Base-by-base conservation (phyloP, 2,329 filamentous ascomycete species). In the Dothiorella sarmentorum region DNA sequence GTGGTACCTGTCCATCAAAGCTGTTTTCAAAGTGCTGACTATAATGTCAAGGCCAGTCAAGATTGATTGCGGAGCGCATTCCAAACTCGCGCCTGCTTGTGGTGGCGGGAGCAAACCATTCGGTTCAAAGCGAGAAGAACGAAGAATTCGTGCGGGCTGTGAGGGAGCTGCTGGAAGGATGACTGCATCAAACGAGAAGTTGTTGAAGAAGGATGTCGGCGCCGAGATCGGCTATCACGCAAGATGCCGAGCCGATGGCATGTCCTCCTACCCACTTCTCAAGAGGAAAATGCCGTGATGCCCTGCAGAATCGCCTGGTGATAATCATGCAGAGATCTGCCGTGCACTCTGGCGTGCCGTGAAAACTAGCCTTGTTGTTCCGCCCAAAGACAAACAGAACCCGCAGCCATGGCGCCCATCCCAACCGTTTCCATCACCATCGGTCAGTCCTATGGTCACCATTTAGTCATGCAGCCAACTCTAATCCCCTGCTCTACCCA, bases 121-220 rank as follows among this genome's bases (percentile, higher is more conserved):
- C 68, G n/a, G 72, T 75, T 1, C 71, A 75, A 45, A 38, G 68
- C 0, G 72, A 75, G 59, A 71, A 73, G 62, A 69, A 69, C 13
- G 64, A 65, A 1, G 27, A 67, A 20, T 70, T 74, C n/a, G 20
- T 65, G 22, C 17, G 42, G 4, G 33, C 56, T 17, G 64, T 64
- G 10, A 43, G 55, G 49, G 51, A 51, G 42, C 42, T 57, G 33
- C n/a, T 57, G 42, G 43, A 22, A 2, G n/a, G 9, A 31, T 47
- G 26, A 47, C 7, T 4, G 27, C 7, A n/a, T n/a, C n/a, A n/a
- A n/a, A n/a, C n/a, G 27, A 29, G 27, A 6, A 5, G 27, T 11
- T 29, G 27, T 11, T 7, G 11, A 11, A n/a, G 27, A 11, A 29
- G 27, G 27, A 29, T 7, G 27, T 11, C 7, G 27, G 27, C 27